Evolutionary conservation across 2,329 filamentous ascomycete species (phyloP).

Genomic region (Curvularia verruculosa): DNA sequence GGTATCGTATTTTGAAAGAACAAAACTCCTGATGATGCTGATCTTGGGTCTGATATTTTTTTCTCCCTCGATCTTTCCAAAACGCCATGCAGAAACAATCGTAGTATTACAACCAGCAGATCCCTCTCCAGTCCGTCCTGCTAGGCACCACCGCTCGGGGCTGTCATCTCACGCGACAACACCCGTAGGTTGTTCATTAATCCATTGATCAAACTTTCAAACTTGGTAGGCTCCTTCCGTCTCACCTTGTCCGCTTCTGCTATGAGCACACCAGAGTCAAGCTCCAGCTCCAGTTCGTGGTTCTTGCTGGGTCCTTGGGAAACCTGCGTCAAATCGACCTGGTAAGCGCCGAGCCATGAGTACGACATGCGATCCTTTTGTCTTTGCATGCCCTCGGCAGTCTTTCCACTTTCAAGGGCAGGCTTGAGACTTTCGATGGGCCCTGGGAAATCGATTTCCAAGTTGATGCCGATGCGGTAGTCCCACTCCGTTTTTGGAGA

Average conservation of each 20-base stretch:
- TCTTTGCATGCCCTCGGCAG: slow-evolving; percentile 60
- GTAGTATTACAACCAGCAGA: slow-evolving; percentile 19
- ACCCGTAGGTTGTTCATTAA: slow-evolving; percentile 69
- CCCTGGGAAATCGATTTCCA: slow-evolving; percentile 85
- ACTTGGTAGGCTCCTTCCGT: slow-evolving; percentile 53
- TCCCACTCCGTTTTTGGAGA: slow-evolving; percentile 80
- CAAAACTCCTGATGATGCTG: slow-evolving; percentile 34
- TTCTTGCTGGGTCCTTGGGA: slow-evolving; percentile 66
- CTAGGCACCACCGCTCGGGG: slow-evolving; percentile 8
- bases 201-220: slow-evolving; percentile 71
- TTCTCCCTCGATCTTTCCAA: not conserved
- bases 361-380: slow-evolving; percentile 93
- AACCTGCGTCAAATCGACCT: slow-evolving; percentile 93
- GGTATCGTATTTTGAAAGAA: slow-evolving; percentile 42
- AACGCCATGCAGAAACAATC: slow-evolving; percentile 8
- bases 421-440: slow-evolving; percentile 61
- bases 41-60: not conserved
- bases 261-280: slow-evolving; percentile 67
- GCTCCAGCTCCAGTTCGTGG: slow-evolving; percentile 81
- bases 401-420: slow-evolving; percentile 50
- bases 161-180: slow-evolving; percentile 46
- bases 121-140: not conserved
- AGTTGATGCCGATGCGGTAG: slow-evolving; percentile 90
- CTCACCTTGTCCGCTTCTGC: slow-evolving; percentile 68
- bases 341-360: slow-evolving; percentile 77